phyloP scores from a whole-genome alignment of 2,329 filamentous ascomycete species.

The Emmonsiellopsis sp. region DNA sequence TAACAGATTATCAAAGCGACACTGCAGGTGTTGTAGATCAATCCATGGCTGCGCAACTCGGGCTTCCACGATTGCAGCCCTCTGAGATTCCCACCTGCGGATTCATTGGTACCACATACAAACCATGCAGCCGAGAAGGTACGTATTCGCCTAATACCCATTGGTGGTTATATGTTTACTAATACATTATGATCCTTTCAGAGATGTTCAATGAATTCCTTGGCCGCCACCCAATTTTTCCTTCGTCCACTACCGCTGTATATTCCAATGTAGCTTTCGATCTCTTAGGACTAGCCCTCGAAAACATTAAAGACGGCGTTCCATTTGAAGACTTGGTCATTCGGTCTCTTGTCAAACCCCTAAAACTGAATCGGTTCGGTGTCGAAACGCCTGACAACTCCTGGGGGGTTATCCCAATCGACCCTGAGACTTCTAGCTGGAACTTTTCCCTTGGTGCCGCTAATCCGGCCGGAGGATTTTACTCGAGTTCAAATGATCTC shows the following conservation, averaged over 20 bases:
- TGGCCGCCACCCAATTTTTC: conserved; percentile 22
- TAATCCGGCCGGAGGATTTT: conserved; percentile 15
- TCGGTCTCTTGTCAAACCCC: conserved; percentile 22
- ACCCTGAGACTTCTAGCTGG: conserved; percentile 22
- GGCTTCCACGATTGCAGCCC: not conserved
- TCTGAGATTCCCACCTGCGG: conserved; percentile 1
- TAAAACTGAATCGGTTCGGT: conserved; percentile 25
- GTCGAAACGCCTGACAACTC: conserved; percentile 21
- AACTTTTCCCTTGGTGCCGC: conserved; percentile 23
- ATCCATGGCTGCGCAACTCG: not conserved
- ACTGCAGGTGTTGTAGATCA: not conserved
- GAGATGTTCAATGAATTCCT: conserved; percentile 23
- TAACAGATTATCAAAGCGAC: not conserved
- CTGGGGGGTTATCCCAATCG: conserved; percentile 28
- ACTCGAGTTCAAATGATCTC: conserved; percentile 27
- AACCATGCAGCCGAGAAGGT: conserved; percentile 1
- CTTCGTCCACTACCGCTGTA: conserved; percentile 25
- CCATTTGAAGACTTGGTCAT: conserved; percentile 22
- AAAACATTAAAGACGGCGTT: conserved; percentile 24
- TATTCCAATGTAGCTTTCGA: conserved; percentile 33
- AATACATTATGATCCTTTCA: conserved; percentile 5
- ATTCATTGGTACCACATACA: not conserved
- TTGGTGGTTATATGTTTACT: not conserved
- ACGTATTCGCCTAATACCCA: not conserved
- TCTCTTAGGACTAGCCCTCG: conserved; percentile 28